A percentile compares a stretch with the other conserved stretches of the same genome.
These are phyloP conservation scores for Aspergillus chevalieri DNA, from an alignment of 2,329 filamentous ascomycete species.

Conservation along the genomic window DNA sequence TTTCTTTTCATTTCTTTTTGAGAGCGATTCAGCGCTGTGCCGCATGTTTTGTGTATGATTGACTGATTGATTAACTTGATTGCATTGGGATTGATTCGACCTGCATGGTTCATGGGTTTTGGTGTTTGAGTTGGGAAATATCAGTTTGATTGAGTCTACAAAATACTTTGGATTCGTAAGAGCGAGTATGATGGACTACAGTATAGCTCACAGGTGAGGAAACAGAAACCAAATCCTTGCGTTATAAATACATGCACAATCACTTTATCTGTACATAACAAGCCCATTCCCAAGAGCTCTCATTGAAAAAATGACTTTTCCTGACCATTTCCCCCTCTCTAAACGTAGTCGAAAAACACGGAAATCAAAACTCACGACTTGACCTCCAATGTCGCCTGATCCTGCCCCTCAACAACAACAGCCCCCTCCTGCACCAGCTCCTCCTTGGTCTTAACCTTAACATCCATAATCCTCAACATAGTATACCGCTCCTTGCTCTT, in stretches of 20 bases:
- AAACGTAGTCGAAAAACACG: no score
- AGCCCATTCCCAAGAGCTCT: conserved; percentile 10
- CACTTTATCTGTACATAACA: conserved; percentile 30
- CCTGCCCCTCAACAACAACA: conserved; percentile 27
- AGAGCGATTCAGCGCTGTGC: conserved; percentile 12
- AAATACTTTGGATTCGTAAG: no score
- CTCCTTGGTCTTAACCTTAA: conserved; percentile 59
- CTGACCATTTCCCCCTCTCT: no score
- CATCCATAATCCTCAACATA: conserved; percentile 73
- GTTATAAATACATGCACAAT: conserved; percentile 28
- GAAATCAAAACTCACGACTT: conserved; percentile 13
- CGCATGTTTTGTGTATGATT: background rate
- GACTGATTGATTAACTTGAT: background rate
- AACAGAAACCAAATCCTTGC: conserved; percentile 1
- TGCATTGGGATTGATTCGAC: conserved; percentile 2
- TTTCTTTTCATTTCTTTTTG: conserved; percentile 2
- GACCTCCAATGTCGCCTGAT: conserved; percentile 17
- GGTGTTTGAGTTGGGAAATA: background rate
- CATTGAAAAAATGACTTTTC: background rate
- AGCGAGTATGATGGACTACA: background rate
- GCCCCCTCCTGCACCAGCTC: conserved; percentile 44
- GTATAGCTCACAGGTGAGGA: background rate
- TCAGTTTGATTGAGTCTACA: background rate
- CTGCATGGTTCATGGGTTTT: background rate
- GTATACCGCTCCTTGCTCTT: conserved; percentile 91